Base-by-base conservation (phyloP, 2,329 filamentous ascomycete species). In the Dissoconium aciculare region DNA sequence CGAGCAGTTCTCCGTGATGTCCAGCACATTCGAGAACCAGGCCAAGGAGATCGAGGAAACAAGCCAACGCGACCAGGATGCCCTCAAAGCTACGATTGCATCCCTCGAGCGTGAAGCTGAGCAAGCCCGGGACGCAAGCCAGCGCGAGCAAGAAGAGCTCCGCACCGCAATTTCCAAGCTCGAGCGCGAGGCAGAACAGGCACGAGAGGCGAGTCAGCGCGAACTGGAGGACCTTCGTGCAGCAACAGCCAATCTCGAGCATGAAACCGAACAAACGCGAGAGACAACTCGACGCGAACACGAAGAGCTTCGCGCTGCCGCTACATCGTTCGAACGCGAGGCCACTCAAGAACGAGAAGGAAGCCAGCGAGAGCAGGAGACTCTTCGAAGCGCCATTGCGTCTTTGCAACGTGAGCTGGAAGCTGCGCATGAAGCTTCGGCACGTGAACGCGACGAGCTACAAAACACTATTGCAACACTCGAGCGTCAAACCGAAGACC, bases 401-500 rank as follows among this genome's bases (percentile, higher is more conserved):
- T 8, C 8, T 8, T 8, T 23, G 8, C 19, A 23, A 23, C 19
- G 19, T n/a, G 19, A 8, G 19, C 8, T n/a, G 8, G n/a, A 23
- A 8, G 19, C 8, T 8, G 19, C 19, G 8, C 19, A 23, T 8
- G 66, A 75, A 28, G 58, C 66, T 16, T 62, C 62, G 27, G 66
- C 63, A 41, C 55, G 58, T 26, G 67, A 71, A 41, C 84, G 81
- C 44, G 81, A 78, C 53, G 75, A 78, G 41, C 63, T 94, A 34
- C 46, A 52, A 30, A 40, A 38, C 16, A 49, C 46, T 17, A 71
- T 92, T 34, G 71, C 76, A 37, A 76, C 74, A 13, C 65, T 93
- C 33, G 73, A 75, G 39, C 85, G 93, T 58, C 87, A 83, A 47
- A 74, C 85, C 49, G 74, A 78, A 40, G 70, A 91, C 36, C 77